Conservation (phyloP, 768 basidiomycete genomes). For the Psilocybe sp. region DNA sequence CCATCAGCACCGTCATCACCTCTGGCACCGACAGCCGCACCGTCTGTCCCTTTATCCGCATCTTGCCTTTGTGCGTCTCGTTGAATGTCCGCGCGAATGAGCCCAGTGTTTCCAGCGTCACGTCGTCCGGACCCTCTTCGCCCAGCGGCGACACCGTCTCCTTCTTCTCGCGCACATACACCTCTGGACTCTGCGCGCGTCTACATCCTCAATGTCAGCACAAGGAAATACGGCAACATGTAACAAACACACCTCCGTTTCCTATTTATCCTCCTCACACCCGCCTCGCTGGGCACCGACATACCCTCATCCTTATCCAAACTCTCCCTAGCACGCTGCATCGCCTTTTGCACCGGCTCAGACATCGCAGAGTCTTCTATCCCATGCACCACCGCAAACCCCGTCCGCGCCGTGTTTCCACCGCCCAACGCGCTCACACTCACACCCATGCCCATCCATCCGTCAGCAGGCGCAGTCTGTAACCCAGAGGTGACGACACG, state of each 20-base stretch:
- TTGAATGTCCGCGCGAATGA: slow-evolving; percentile 63
- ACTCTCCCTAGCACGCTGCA: slow-evolving; percentile 53
- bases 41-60: slow-evolving; percentile 57
- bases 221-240: not conserved
- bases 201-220: not conserved
- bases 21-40: slow-evolving; percentile 64
- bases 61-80: slow-evolving; percentile 33
- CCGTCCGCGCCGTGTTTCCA: slow-evolving; percentile 3
- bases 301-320: slow-evolving; percentile 40
- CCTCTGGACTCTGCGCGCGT: slow-evolving; percentile 12
- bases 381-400: slow-evolving; percentile 11
- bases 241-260: slow-evolving; percentile 50
- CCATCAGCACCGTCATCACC: slow-evolving; percentile 64
- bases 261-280: slow-evolving; percentile 45
- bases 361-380: slow-evolving; percentile 47
- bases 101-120: slow-evolving; percentile 44
- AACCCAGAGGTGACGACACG: too few relatives aligned
- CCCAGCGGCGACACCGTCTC: slow-evolving; percentile 40
- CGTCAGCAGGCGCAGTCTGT: too few relatives aligned
- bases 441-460: too few relatives aligned
- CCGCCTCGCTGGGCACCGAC: slow-evolving; percentile 37
- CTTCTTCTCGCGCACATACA: slow-evolving; percentile 24
- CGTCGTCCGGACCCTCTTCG: slow-evolving; percentile 27
- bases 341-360: slow-evolving; percentile 55
- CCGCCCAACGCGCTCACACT: not conserved